Conservation (phyloP, 1,139 yeast species). For the Diutina siamensis region DNA sequence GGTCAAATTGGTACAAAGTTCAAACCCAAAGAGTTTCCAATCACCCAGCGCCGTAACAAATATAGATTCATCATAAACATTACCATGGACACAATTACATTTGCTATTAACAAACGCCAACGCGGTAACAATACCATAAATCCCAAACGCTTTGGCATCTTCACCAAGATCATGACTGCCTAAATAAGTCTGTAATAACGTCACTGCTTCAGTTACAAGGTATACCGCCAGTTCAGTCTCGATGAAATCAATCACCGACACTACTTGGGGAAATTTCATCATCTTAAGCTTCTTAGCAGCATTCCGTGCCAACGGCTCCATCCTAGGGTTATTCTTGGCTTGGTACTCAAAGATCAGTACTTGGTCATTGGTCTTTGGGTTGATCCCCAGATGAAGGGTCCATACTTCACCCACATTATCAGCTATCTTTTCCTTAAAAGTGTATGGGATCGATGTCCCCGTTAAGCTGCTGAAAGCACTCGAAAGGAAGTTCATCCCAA, state of each 20-base stretch:
- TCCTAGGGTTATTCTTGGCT: conserved; percentile 22
- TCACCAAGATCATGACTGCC: conserved; percentile 16
- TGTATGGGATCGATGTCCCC: conserved; percentile 46
- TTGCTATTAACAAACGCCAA: conserved; percentile 52
- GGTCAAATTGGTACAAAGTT: conserved; percentile 43
- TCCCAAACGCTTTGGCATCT: conserved; percentile 43
- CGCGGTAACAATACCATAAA: conserved; percentile 44
- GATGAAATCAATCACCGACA: conserved; percentile 56
- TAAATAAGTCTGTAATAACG: conserved; percentile 39
- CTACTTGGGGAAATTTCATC: conserved; percentile 69
- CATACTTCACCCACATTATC: conserved; percentile 28
- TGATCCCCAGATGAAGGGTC: conserved; percentile 37
- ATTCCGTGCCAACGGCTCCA: conserved; percentile 44
- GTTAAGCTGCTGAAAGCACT: conserved; percentile 46
- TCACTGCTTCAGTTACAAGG: conserved; percentile 66
- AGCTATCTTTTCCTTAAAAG: conserved; percentile 33
- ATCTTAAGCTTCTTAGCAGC: conserved; percentile 54
- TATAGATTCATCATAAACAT: conserved; percentile 41
- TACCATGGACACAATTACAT: conserved; percentile 58
- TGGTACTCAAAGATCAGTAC: conserved; percentile 59
- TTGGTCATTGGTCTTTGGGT: conserved; percentile 26
- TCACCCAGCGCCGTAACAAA: conserved; percentile 61
- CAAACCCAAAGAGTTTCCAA: conserved; percentile 82
- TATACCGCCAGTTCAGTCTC: conserved; percentile 54
- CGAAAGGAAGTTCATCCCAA: conserved; percentile 18